Evolutionary conservation across 352 stramenopile genomes (phyloP).

Genomic region (Globisporangium recalcitrans): DNA sequence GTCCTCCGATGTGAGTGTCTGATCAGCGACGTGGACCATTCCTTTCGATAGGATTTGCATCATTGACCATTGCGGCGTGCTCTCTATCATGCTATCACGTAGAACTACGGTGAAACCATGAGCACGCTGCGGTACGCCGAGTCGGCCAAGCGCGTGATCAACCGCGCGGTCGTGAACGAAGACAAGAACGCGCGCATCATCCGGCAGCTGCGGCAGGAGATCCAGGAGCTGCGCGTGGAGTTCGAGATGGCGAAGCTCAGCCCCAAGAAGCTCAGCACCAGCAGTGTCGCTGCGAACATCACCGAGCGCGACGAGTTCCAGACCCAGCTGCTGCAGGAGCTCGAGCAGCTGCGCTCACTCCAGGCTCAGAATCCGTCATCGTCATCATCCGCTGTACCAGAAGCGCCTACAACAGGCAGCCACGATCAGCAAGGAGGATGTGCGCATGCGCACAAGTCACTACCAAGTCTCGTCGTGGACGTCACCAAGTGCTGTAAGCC

Average conservation of each 20-base stretch:
- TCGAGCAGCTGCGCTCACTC: constrained; percentile 35
- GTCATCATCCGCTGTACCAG: not conserved
- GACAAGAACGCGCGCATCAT: constrained; percentile 79
- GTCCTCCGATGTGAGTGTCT: constrained; percentile 50
- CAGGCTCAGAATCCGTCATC: constrained; percentile 11
- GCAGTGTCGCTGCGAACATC: constrained; percentile 20
- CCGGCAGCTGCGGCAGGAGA: constrained; percentile 68
- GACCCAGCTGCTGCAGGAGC: constrained; percentile 39
- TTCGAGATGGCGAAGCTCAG: constrained; percentile 30
- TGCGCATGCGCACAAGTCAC: constrained; percentile 23
- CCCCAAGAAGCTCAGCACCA: constrained; percentile 23
- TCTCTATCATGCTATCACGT: not conserved
- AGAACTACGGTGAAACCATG: constrained; percentile 86
- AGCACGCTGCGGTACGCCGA: constrained; percentile 81
- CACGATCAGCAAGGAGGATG: not conserved
- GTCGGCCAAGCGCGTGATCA: constrained; percentile 81
- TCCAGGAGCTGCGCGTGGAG: constrained; percentile 45
- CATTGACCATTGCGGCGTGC: no score
- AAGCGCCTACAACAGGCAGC: not conserved
- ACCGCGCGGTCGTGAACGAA: constrained; percentile 77
- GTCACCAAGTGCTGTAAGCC: constrained; percentile 25
- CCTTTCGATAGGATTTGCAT: no score
- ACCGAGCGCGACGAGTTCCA: constrained; percentile 49
- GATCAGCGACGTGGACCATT: no score
- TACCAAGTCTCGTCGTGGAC: constrained; percentile 50